Percentiles rank a stretch among this genome's conserved stretches.
phyloP scores from a whole-genome alignment of 352 stramenopile genomes.

The Pseudoperonospora humuli region DNA sequence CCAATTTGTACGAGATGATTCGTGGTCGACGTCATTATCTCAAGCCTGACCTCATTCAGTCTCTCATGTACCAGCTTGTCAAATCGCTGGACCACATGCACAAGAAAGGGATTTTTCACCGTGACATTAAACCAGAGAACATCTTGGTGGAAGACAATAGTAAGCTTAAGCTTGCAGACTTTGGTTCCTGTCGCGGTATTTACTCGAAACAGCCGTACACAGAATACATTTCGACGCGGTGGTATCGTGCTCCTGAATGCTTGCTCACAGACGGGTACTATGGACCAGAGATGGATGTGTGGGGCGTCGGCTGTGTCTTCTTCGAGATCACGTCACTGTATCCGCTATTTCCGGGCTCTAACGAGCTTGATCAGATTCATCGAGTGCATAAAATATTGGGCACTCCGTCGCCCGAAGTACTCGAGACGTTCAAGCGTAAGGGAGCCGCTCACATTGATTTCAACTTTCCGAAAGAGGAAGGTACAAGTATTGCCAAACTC shows the following conservation, averaged over 20 bases:
- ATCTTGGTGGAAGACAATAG: constrained; percentile 78
- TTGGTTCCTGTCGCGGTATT: constrained; percentile 92
- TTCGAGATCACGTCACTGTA: constrained; percentile 94
- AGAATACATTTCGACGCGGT: constrained; percentile 95
- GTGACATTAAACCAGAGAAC: too few species aligned
- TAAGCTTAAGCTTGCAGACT: constrained; percentile 91
- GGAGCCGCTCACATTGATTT: constrained; percentile 90
- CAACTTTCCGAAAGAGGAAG: too few species aligned
- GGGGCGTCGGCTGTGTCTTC: constrained; percentile 92
- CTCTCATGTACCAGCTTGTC: too few species aligned
- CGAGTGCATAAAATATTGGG: constrained; percentile 93
- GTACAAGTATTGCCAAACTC: constrained; percentile 79
- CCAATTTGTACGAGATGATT: too few species aligned
- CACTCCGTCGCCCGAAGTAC: constrained; percentile 75
- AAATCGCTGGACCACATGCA: too few species aligned
- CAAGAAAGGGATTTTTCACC: too few species aligned
- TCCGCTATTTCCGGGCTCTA: constrained; percentile 90
- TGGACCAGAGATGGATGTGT: constrained; percentile 94
- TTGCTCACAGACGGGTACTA: constrained; percentile 94
- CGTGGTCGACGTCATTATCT: too few species aligned
- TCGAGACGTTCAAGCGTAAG: constrained; percentile 88
- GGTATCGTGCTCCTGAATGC: constrained; percentile 93
- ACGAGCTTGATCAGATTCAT: constrained; percentile 94
- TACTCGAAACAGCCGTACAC: constrained; percentile 95
- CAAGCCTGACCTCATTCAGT: too few species aligned